Percentiles rank a stretch among this genome's conserved stretches.
These are phyloP conservation scores for Paramecium caudatum DNA, from an alignment of 73 alveolate species.

Conservation along the genomic window DNA sequence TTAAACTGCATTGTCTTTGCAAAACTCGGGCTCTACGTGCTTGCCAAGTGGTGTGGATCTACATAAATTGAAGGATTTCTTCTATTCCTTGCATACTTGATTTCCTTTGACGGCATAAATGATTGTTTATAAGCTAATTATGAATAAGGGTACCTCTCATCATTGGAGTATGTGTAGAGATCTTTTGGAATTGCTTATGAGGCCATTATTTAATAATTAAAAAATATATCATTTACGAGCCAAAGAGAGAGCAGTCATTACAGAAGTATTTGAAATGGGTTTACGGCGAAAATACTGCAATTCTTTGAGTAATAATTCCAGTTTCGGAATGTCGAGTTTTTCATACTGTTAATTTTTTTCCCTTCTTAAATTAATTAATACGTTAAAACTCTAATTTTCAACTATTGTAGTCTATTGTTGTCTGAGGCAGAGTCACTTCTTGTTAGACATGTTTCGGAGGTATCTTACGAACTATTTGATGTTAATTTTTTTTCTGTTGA, in stretches of 20 bases:
- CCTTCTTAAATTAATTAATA: neutral
- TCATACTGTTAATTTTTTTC: conserved; percentile 42
- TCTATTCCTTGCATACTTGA: conserved; percentile 17
- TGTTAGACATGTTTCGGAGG: conserved; percentile 27
- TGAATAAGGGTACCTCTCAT: neutral
- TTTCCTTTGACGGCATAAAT: conserved; percentile 11
- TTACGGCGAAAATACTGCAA: neutral
- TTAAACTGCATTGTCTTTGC: conserved; percentile 57
- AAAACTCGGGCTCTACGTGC: conserved; percentile 68
- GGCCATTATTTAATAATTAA: neutral
- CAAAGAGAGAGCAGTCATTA: conserved; percentile 26
- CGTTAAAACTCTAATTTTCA: conserved; percentile 41
- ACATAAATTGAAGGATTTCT: neutral
- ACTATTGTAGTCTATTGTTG: conserved; percentile 10
- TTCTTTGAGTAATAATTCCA: neutral
- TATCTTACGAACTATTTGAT: conserved; percentile 31
- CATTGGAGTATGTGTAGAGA: neutral
- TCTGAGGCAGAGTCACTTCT: conserved; percentile 14
- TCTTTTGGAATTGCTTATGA: neutral
- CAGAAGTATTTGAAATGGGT: conserved; percentile 40
- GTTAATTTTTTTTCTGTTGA: conserved; percentile 2
- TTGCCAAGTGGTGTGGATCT: conserved; percentile 58
- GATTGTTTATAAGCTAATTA: neutral
- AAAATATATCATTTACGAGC: conserved; percentile 11
- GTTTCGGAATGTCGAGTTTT: neutral